Conservation (phyloP, 768 basidiomycete genomes). For the Fistulinella prunicolor region DNA sequence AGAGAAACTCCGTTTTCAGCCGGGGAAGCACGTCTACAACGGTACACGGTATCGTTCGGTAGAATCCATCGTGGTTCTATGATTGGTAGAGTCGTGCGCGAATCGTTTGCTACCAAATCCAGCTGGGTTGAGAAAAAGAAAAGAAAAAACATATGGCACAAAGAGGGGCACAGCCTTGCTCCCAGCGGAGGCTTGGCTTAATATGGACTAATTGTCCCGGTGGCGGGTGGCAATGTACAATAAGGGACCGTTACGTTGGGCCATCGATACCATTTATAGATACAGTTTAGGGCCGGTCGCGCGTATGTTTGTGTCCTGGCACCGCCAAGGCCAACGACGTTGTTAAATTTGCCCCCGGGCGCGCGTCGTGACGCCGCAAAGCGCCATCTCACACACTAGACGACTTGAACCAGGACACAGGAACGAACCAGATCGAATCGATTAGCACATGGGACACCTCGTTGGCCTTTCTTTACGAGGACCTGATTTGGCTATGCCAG, state of each 20-base stretch:
- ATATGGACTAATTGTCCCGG: slow-evolving; percentile 24
- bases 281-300: slow-evolving; percentile 21
- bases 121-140: slow-evolving; percentile 2
- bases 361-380: slow-evolving; percentile 17
- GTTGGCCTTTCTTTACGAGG: slow-evolving; percentile 15
- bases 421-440: slow-evolving; percentile 9
- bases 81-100: slow-evolving; percentile 25
- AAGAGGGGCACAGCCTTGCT: slow-evolving; percentile 21
- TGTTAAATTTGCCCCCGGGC: slow-evolving; percentile 12
- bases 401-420: background rate
- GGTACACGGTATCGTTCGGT: slow-evolving; percentile 64
- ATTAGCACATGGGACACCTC: slow-evolving; percentile 7
- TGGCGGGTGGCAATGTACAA: slow-evolving; percentile 37
- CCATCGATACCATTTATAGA: slow-evolving; percentile 2
- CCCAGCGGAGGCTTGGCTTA: slow-evolving; percentile 3
- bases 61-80: slow-evolving; percentile 59
- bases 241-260: slow-evolving; percentile 18
- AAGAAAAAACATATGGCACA: slow-evolving; percentile 10
- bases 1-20: slow-evolving; percentile 42
- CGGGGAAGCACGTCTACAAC: slow-evolving; percentile 85
- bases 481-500: slow-evolving; percentile 18
- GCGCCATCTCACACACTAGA: slow-evolving; percentile 7
- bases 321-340: slow-evolving; percentile 10
- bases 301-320: background rate
- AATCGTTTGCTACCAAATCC: slow-evolving; percentile 10